Evolutionary conservation across 2,329 filamentous ascomycete species (phyloP).

Genomic region (Phaeosphaeriaceae sp.): DNA sequence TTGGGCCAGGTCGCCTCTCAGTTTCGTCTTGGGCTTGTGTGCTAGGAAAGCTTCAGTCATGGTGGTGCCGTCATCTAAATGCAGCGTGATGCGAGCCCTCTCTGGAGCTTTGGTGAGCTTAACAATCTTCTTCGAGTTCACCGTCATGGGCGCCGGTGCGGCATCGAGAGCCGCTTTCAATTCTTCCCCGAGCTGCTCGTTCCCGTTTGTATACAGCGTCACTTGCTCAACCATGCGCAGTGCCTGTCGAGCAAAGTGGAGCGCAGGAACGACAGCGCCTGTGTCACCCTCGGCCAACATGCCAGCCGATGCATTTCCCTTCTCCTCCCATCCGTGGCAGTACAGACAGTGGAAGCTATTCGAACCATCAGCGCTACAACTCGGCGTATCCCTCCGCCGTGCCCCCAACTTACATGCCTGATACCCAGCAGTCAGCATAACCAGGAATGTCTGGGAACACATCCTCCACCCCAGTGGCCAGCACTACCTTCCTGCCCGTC

Average conservation of each 20-base stretch:
- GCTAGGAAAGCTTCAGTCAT: background rate
- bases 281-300: background rate
- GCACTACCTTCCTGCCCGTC: slow-evolving; percentile 58
- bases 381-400: background rate
- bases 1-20: background rate
- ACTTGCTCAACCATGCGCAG: background rate
- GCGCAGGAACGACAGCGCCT: background rate
- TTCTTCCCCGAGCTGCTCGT: background rate
- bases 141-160: background rate
- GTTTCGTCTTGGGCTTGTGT: background rate
- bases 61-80: background rate
- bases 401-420: slow-evolving; percentile 51
- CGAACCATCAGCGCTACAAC: background rate
- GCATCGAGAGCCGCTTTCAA: background rate
- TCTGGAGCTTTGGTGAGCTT: background rate
- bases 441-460: slow-evolving; percentile 57
- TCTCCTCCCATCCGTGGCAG: background rate
- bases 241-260: background rate
- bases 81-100: background rate
- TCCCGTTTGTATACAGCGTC: background rate
- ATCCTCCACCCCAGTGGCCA: slow-evolving; percentile 61
- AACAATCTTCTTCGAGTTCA: slow-evolving; percentile 1
- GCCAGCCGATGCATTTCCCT: background rate
- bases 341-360: background rate
- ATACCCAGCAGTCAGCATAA: slow-evolving; percentile 60